These are phyloP conservation scores for Rhynchospora tenuis DNA, from an alignment of 176 grass and related monocot genomes.

Conservation along the genomic window DNA sequence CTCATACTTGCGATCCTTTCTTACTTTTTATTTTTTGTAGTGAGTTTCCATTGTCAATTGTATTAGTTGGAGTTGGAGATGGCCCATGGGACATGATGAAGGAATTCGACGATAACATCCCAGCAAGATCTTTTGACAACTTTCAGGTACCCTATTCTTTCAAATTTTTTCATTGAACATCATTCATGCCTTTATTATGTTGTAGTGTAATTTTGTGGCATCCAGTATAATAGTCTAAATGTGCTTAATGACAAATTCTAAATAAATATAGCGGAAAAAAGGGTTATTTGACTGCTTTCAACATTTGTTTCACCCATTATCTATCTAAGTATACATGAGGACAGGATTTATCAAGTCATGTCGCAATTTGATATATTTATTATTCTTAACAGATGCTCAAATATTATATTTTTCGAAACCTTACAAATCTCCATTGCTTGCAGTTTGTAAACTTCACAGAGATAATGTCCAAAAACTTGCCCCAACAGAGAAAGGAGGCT, in stretches of 20 bases:
- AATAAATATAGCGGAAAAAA: not conserved
- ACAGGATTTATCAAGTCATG: not conserved
- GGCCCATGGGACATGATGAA: slow-evolving; percentile 25
- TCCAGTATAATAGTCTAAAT: no score
- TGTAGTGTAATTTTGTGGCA: not conserved
- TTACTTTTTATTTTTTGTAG: not conserved
- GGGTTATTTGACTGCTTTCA: not conserved
- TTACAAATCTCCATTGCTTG: not conserved
- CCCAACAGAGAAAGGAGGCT: slow-evolving; percentile 57
- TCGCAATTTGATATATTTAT: not conserved
- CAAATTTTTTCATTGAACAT: not conserved
- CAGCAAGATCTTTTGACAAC: slow-evolving; percentile 18
- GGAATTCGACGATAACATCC: slow-evolving; percentile 27
- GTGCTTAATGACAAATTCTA: not conserved
- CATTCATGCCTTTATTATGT: not conserved
- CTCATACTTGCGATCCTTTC: not conserved
- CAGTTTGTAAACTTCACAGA: slow-evolving; percentile 86
- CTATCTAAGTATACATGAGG: not conserved
- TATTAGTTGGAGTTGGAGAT: slow-evolving; percentile 22
- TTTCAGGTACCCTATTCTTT: slow-evolving; percentile 14
- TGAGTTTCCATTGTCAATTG: slow-evolving; percentile 22
- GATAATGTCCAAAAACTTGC: slow-evolving; percentile 72
- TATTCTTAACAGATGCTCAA: slow-evolving; percentile 1
- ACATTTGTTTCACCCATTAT: not conserved
- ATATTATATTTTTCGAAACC: slow-evolving; percentile 3